A percentile compares a stretch with the other conserved stretches of the same genome.
Evolutionary conservation across 2,329 filamentous ascomycete species (phyloP).

Genomic region (Fusarium paranaense): DNA sequence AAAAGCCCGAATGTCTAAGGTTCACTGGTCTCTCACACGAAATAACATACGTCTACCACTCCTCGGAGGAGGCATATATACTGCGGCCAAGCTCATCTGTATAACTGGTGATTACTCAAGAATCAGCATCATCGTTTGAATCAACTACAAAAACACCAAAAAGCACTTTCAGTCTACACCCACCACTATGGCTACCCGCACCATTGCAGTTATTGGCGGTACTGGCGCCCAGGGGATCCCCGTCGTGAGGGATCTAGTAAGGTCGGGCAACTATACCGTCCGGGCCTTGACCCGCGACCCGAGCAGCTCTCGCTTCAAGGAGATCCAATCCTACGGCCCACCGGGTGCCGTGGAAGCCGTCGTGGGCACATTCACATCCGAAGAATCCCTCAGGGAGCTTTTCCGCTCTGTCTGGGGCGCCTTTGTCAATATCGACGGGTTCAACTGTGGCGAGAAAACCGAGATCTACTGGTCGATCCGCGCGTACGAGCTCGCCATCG

Average conservation of each 20-base stretch:
- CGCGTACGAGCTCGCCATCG: neutral
- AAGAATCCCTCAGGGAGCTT: neutral
- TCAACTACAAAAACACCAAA: neutral
- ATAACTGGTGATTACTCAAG: neutral
- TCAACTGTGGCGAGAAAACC: neutral
- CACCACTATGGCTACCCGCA: neutral
- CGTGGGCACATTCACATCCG: neutral
- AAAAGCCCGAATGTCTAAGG: neutral
- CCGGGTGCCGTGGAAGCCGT: neutral
- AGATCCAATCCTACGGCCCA: neutral
- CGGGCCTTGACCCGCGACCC: neutral
- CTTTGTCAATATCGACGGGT: slow-evolving; percentile 5
- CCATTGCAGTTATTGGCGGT: neutral
- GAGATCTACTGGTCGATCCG: neutral
- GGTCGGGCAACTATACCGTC: neutral
- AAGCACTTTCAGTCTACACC: neutral
- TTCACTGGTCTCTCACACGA: neutral
- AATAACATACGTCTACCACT: neutral
- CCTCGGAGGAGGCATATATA: neutral
- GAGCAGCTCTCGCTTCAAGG: neutral
- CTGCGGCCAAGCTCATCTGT: neutral
- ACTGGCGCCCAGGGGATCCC: neutral
- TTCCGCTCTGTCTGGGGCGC: neutral
- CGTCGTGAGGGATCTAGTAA: neutral
- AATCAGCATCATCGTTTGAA: neutral